Conservation (phyloP, 2,329 filamentous ascomycete genomes). For the Cryphonectria carpinicola region DNA sequence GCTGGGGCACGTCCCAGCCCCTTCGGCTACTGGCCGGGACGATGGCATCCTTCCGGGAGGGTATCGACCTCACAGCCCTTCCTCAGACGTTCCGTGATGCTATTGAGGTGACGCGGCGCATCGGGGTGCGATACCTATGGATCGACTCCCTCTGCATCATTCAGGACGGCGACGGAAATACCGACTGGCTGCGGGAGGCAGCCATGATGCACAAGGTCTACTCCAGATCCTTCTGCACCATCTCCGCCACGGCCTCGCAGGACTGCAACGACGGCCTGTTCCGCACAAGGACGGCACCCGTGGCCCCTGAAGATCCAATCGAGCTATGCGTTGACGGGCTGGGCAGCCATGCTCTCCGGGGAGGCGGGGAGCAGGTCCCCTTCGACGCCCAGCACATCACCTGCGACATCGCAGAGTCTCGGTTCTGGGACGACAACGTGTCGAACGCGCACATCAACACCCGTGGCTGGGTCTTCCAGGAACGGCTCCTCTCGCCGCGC, state of each 20-base stretch:
- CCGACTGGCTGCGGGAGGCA: background rate
- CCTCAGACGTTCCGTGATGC: conserved; percentile 7
- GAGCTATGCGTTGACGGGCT: background rate
- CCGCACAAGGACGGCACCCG: background rate
- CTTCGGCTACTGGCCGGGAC: conserved; percentile 3
- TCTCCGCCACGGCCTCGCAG: background rate
- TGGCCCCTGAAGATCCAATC: background rate
- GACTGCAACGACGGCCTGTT: background rate
- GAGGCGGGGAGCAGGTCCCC: no score
- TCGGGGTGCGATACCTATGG: conserved; percentile 3
- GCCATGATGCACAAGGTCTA: background rate
- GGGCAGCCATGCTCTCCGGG: no score
- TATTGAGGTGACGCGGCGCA: background rate
- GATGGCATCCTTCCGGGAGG: background rate
- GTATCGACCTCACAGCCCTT: background rate
- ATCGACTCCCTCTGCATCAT: background rate
- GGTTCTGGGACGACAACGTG: background rate
- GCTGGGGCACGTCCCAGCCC: conserved; percentile 6
- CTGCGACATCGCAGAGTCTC: background rate
- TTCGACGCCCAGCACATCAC: background rate
- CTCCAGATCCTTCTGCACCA: background rate
- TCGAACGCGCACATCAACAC: background rate
- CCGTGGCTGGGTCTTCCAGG: conserved; percentile 1
- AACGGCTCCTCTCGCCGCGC: conserved; percentile 8
- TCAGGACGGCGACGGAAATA: background rate